phyloP scores from a whole-genome alignment of 1,284 basidiomycete genomes.

The Agaricales sp. region DNA sequence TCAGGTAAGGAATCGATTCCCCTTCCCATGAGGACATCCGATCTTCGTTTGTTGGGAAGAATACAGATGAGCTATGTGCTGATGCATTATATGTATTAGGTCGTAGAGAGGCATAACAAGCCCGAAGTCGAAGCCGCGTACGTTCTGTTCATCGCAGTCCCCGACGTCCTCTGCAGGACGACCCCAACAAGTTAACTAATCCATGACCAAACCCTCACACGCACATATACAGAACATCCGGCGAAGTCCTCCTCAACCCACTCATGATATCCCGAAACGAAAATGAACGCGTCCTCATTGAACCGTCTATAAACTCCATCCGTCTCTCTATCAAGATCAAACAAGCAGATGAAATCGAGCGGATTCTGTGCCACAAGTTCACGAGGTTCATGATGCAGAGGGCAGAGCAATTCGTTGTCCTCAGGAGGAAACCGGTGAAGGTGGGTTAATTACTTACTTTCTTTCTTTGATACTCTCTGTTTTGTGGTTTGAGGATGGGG shows the following conservation, averaged over 20 bases:
- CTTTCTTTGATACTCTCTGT: constrained; percentile 6
- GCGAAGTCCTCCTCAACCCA: constrained; percentile 90
- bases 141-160: constrained; percentile 14
- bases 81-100: constrained; percentile 26
- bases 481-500: too few relatives aligned
- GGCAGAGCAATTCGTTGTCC: constrained; percentile 93
- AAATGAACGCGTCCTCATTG: constrained; percentile 93
- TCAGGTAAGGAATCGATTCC: constrained; percentile 50
- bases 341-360: constrained; percentile 98
- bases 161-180: not conserved
- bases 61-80: constrained; percentile 6
- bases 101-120: constrained; percentile 95
- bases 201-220: too few relatives aligned
- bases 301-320: constrained; percentile 95
- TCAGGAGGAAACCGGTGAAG: constrained; percentile 87
- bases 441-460: constrained; percentile 34
- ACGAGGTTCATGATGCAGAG: constrained; percentile 99
- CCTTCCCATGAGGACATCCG: too few relatives aligned
- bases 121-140: constrained; percentile 87
- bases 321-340: constrained; percentile 97
- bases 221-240: constrained; percentile 59
- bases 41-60: constrained; percentile 6
- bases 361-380: constrained; percentile 96
- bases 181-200: constrained; percentile 10
- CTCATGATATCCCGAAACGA: constrained; percentile 94